Conservation (phyloP, 306 rosid species). For the Fragaria vesca region DNA sequence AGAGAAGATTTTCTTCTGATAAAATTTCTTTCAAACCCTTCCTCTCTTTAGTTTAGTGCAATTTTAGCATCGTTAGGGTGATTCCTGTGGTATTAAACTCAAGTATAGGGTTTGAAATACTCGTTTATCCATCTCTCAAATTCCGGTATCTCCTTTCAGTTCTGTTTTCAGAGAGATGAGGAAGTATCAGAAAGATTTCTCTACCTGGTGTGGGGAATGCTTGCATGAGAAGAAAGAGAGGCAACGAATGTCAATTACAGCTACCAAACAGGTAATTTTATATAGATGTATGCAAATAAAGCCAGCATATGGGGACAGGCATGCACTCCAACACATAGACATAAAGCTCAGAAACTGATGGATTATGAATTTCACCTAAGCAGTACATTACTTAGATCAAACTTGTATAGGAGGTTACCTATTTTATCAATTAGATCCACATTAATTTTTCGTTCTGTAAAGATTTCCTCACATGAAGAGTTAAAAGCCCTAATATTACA, state of each 20-base stretch:
- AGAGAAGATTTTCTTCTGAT: background rate
- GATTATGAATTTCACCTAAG: background rate
- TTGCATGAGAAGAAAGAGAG: conserved; percentile 67
- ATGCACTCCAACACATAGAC: background rate
- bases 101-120: background rate
- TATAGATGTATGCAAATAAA: background rate
- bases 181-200: conserved; percentile 62
- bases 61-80: background rate
- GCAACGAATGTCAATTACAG: conserved; percentile 45
- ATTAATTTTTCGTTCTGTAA: background rate
- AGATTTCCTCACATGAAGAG: background rate
- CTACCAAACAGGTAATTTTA: conserved; percentile 57
- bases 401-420: background rate
- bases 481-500: background rate
- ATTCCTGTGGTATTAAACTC: background rate
- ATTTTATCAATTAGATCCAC: background rate
- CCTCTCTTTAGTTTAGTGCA: background rate
- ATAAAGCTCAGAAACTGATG: background rate
- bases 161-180: conserved; percentile 75
- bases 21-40: background rate
- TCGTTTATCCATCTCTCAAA: background rate
- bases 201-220: conserved; percentile 90
- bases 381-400: background rate
- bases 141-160: conserved; percentile 37
- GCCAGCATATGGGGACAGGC: background rate